Evolutionary conservation across 108 stramenopile genomes (phyloP), one percentile per base, ranked within the genome.

Genomic region (Seminavis robusta): DNA sequence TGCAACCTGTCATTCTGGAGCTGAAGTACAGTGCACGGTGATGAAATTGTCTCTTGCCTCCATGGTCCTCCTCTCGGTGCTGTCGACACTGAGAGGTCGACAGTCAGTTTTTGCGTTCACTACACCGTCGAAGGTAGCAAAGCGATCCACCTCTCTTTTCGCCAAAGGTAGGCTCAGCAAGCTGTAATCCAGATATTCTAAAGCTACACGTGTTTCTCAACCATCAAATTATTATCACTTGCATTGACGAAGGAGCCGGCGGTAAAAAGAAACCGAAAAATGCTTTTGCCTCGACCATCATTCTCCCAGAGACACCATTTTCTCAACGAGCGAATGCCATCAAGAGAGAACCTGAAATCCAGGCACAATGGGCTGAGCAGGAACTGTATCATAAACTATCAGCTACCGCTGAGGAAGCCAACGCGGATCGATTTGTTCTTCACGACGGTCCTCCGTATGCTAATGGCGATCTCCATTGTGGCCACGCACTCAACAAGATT

Each of bases 401-500:
- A 2, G 65, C 73, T 4, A 58, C 36, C 43, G 82, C 84, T 24
- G 61, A 59, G n/a, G 34, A 69, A 33, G 54, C 68, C 9, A 33
- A 61, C 33, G 75, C 72, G 6, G 63, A 65, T 17, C 76, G 89
- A 19, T 99, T 91, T 61, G 79, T 94, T n/a, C 75, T 99, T 33
- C 98, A 99, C 74, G 98, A 99, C 70, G 98, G 98, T 0, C 98
- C 98, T 6, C 98, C 98, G 3, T 99, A 99, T 76, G 98, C 98
- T 28, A 99, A 99, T 77, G 98, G 98, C 23, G 92, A 94, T 60
- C 75, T 98, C 33, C 98, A 99, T 74, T 95, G 95, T 48, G 98
- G 98, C 17, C 98, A 99, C 67, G 95, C 97, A n/a, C 63, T 99
- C 32, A 99, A 99, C 79, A 99, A 98, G 56, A 76, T 97, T 13